Percentiles rank a stretch among this genome's conserved stretches.
Evolutionary conservation across 1,284 basidiomycete genomes (phyloP).

Genomic region (Anthracocystis panici-leucophaei): DNA sequence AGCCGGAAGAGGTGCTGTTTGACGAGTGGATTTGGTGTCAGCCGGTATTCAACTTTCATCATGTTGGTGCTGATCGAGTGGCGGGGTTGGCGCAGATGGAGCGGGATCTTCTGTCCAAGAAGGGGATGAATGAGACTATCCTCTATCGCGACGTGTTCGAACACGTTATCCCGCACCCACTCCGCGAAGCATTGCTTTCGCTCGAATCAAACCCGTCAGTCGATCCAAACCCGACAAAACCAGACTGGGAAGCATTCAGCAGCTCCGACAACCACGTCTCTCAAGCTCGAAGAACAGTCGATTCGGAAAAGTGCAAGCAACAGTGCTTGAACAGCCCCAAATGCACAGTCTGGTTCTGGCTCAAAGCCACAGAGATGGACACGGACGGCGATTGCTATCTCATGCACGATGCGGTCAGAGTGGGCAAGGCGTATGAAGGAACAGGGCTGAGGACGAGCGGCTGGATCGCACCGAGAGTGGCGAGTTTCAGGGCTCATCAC

Average conservation of each 20-base stretch:
- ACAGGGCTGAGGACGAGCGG: constrained; percentile 29
- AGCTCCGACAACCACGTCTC: constrained; percentile 12
- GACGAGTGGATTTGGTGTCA: constrained; percentile 29
- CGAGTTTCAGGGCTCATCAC: constrained; percentile 21
- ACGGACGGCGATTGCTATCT: constrained; percentile 24
- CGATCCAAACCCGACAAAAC: constrained; percentile 19
- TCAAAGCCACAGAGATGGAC: constrained; percentile 17
- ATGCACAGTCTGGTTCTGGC: constrained; percentile 43
- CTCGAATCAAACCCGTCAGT: not conserved
- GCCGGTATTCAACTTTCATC: constrained; percentile 36
- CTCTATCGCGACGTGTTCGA: constrained; percentile 34
- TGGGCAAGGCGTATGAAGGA: constrained; percentile 30
- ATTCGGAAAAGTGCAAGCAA: constrained; percentile 7
- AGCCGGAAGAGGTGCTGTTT: constrained; percentile 27
- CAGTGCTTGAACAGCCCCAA: constrained; percentile 17
- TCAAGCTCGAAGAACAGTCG: not conserved
- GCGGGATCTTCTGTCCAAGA: constrained; percentile 6
- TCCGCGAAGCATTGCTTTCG: constrained; percentile 1
- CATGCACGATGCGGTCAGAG: constrained; percentile 22
- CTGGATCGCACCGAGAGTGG: constrained; percentile 22
- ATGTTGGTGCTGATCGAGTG: constrained; percentile 24
- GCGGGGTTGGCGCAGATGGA: constrained; percentile 12
- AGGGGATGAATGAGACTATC: constrained; percentile 9
- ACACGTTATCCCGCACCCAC: constrained; percentile 13
- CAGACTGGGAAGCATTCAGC: constrained; percentile 32